Evolutionary conservation across 495 filamentous ascomycete genomes (phyloP).

Genomic region (Penicillium diatomitis): DNA sequence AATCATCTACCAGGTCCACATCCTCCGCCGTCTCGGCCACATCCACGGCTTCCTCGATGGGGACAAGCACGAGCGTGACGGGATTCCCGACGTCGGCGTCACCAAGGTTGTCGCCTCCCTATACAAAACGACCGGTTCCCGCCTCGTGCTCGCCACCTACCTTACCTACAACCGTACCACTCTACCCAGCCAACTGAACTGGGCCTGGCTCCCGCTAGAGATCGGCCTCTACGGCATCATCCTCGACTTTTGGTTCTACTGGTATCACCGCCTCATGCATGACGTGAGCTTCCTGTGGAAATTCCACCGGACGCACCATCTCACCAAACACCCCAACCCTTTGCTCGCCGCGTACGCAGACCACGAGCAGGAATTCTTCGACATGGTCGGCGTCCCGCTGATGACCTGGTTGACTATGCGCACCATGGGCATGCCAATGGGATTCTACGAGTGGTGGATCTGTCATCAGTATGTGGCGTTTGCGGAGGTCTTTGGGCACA

Average conservation of each 20-base stretch:
- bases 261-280: constrained; percentile 37
- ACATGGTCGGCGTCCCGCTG: constrained; percentile 32
- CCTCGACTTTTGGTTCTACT: constrained; percentile 40
- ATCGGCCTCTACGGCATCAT: constrained; percentile 33
- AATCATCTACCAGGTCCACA: constrained; percentile 27
- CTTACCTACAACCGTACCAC: constrained; percentile 16
- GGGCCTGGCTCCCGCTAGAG: constrained; percentile 28
- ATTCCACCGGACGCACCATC: constrained; percentile 36
- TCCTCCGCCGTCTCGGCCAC: constrained; percentile 23
- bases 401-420: constrained; percentile 26
- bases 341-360: constrained; percentile 35
- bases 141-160: constrained; percentile 19
- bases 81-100: constrained; percentile 23
- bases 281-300: constrained; percentile 32
- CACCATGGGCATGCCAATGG: constrained; percentile 27
- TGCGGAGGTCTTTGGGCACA: constrained; percentile 33
- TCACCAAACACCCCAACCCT: constrained; percentile 37
- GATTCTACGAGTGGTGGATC: constrained; percentile 39
- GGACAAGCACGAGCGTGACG: constrained; percentile 24
- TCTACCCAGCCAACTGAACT: constrained; percentile 38
- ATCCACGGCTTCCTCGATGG: constrained; percentile 23
- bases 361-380: constrained; percentile 36
- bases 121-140: constrained; percentile 25
- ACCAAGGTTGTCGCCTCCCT: constrained; percentile 20
- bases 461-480: constrained; percentile 35